phyloP scores from a whole-genome alignment of 345 rosid species.

The Dipteronia sinensis region DNA sequence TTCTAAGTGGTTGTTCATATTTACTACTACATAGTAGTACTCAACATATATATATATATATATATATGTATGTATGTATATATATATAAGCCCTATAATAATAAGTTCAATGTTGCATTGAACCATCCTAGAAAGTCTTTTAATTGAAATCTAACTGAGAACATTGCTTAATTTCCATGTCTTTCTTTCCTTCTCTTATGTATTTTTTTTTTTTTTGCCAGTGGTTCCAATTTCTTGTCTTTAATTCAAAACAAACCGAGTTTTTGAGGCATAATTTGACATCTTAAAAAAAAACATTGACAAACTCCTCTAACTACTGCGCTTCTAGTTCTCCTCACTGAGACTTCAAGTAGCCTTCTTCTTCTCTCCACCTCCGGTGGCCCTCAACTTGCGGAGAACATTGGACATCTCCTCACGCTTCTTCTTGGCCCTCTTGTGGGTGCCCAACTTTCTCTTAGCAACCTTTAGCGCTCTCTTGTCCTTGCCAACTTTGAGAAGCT shows the following conservation, averaged over 20 bases:
- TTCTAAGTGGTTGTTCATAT: constrained; percentile 15
- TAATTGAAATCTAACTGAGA: not conserved
- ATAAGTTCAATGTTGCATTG: not conserved
- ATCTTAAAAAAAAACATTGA: constrained; percentile 1
- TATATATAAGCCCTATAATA: not conserved
- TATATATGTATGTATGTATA: no score
- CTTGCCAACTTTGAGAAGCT: constrained; percentile 88
- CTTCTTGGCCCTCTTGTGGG: constrained; percentile 92
- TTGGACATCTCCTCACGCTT: constrained; percentile 92
- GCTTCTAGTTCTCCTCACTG: not conserved
- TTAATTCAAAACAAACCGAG: constrained; percentile 18
- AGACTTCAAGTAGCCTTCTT: constrained; percentile 36
- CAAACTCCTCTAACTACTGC: constrained; percentile 2
- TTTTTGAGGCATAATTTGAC: not conserved
- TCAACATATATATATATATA: not conserved
- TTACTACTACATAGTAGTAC: not conserved
- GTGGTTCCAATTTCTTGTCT: constrained; percentile 20
- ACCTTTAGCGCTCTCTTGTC: constrained; percentile 89
- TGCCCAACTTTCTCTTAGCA: constrained; percentile 85
- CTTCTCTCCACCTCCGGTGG: constrained; percentile 57
- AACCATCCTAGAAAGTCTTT: not conserved
- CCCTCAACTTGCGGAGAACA: constrained; percentile 80
- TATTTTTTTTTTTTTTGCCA: no score
- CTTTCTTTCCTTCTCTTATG: no score
- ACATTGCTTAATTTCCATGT: no score